Evolutionary conservation across 2,329 filamentous ascomycete species (phyloP).

Genomic region (Alternaria sp.): DNA sequence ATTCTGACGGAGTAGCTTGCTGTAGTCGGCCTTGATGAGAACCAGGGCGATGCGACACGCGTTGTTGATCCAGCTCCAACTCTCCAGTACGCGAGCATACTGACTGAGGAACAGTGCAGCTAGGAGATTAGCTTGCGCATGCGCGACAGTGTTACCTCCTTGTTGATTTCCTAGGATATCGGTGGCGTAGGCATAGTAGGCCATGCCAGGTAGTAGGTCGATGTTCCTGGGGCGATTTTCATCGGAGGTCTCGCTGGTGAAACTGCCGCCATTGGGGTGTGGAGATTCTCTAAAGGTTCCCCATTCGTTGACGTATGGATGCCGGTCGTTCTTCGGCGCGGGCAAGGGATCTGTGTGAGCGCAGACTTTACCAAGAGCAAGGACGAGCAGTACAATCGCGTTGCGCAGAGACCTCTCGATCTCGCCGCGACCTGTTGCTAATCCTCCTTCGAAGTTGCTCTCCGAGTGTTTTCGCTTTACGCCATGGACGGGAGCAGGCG

Average conservation of each 20-base stretch:
- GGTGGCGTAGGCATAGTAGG: constrained; percentile 86
- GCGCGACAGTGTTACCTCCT: constrained; percentile 78
- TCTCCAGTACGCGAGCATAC: constrained; percentile 84
- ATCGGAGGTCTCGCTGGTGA: constrained; percentile 32
- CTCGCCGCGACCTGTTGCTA: constrained; percentile 28
- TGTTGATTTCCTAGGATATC: constrained; percentile 84
- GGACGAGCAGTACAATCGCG: constrained; percentile 79
- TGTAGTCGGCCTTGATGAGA: constrained; percentile 69
- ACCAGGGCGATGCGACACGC: constrained; percentile 69
- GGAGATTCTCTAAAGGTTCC: constrained; percentile 45
- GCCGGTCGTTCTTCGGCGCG: constrained; percentile 61
- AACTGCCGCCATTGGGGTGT: constrained; percentile 47
- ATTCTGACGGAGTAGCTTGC: constrained; percentile 33
- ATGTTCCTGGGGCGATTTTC: constrained; percentile 65
- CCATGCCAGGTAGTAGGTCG: constrained; percentile 85
- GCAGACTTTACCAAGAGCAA: constrained; percentile 88
- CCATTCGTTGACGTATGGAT: constrained; percentile 24
- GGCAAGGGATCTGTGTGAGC: constrained; percentile 57
- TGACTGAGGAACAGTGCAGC: constrained; percentile 90
- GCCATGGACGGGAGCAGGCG: constrained; percentile 26
- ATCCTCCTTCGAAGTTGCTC: constrained; percentile 35
- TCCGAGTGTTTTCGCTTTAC: constrained; percentile 46
- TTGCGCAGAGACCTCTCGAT: constrained; percentile 58
- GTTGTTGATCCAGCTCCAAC: constrained; percentile 72
- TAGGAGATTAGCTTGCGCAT: constrained; percentile 84